phyloP scores from a whole-genome alignment of 2,329 filamentous ascomycete genomes.

The Aspergillus pseudoviridinutans region DNA sequence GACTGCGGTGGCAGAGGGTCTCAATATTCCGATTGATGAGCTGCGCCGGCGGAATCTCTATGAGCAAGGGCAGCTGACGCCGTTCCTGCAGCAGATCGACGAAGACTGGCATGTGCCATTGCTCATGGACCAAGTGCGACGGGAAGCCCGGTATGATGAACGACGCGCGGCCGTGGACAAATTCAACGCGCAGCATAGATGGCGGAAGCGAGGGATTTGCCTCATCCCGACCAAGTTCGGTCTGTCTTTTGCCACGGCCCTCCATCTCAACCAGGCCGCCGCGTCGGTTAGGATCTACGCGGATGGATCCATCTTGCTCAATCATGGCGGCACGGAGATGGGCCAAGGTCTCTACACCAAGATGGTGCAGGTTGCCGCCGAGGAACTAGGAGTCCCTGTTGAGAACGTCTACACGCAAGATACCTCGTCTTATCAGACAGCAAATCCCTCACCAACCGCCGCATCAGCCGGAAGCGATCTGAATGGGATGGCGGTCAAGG shows the following conservation, averaged over 20 bases:
- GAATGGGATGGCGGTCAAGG: conserved; percentile 92
- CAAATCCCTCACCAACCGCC: conserved; percentile 88
- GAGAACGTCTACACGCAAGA: conserved; percentile 88
- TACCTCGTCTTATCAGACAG: conserved; percentile 91
- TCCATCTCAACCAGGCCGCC: conserved; percentile 95
- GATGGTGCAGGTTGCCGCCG: conserved; percentile 91
- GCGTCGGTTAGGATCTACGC: conserved; percentile 96
- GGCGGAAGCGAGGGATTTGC: conserved; percentile 87
- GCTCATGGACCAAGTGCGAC: conserved; percentile 85
- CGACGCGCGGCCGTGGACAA: conserved; percentile 66
- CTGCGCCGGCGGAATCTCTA: conserved; percentile 89
- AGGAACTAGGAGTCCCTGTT: conserved; percentile 77
- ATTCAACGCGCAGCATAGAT: conserved; percentile 84
- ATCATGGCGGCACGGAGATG: conserved; percentile 97
- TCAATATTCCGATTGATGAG: conserved; percentile 77
- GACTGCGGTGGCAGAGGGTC: conserved; percentile 81
- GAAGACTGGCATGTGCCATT: conserved; percentile 88
- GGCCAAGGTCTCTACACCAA: conserved; percentile 96
- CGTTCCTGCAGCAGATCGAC: conserved; percentile 83
- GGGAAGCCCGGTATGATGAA: conserved; percentile 69
- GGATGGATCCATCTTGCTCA: conserved; percentile 86
- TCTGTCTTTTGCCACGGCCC: conserved; percentile 83
- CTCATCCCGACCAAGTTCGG: conserved; percentile 96
- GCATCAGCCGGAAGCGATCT: conserved; percentile 92
- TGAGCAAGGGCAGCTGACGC: conserved; percentile 69